These are phyloP conservation scores for Pulveroboletus sp. DNA, from an alignment of 768 basidiomycete species.

Conservation along the genomic window DNA sequence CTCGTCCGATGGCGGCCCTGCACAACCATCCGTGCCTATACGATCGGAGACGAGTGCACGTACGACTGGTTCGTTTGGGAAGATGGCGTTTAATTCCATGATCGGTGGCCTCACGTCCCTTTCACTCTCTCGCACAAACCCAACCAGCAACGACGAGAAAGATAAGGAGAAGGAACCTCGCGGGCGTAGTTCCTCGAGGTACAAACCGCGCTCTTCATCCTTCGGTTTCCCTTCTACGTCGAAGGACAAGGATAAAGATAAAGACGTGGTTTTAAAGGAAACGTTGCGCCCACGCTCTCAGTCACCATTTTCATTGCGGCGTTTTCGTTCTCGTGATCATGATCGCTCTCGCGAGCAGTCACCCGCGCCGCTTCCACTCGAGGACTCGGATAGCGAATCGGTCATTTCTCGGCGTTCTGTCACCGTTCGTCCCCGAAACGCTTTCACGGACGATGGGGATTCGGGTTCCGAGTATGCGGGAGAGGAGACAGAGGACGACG, in stretches of 20 bases:
- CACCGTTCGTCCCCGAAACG: conserved; percentile 53
- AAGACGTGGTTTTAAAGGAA: conserved; percentile 41
- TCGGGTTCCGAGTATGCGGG: conserved; percentile 61
- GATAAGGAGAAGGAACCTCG: conserved; percentile 47
- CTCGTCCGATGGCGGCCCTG: conserved; percentile 6
- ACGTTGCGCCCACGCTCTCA: conserved; percentile 64
- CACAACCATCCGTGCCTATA: conserved; percentile 10
- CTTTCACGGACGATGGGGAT: conserved; percentile 55
- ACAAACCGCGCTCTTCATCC: conserved; percentile 45
- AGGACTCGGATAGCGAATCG: conserved; percentile 50
- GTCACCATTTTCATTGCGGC: conserved; percentile 76
- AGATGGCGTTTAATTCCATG: conserved; percentile 63
- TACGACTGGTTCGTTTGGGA: conserved; percentile 51
- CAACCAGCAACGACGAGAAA: conserved; percentile 38
- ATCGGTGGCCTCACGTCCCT: conserved; percentile 67
- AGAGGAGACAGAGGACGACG: conserved; percentile 51
- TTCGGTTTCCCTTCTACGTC: conserved; percentile 36
- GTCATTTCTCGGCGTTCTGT: conserved; percentile 32
- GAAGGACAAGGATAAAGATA: conserved; percentile 33
- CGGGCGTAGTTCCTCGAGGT: conserved; percentile 47
- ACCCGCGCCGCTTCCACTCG: conserved; percentile 53
- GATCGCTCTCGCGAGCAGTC: conserved; percentile 55
- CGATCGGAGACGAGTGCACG: conserved; percentile 36
- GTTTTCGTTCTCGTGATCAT: conserved; percentile 54
- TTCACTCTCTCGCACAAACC: conserved; percentile 52